phyloP scores from a whole-genome alignment of 768 basidiomycete genomes.

The Pulveroboletus sp. region DNA sequence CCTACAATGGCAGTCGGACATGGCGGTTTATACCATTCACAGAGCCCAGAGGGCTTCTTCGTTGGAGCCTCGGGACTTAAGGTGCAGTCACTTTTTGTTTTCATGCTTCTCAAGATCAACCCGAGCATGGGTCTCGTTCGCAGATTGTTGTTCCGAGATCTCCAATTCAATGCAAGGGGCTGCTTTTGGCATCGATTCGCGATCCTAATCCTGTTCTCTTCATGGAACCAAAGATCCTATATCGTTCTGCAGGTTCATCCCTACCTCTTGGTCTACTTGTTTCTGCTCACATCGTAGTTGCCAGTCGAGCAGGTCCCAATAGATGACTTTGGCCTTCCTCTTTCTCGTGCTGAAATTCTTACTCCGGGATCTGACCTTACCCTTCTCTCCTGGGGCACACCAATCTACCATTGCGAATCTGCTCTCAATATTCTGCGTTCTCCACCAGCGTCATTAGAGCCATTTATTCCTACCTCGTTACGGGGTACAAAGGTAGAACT shows the following conservation, averaged over 20 bases:
- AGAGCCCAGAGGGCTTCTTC: slow-evolving; percentile 94
- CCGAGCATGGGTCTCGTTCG: background rate
- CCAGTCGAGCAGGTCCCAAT: slow-evolving; percentile 89
- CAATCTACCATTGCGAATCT: slow-evolving; percentile 84
- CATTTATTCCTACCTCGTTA: slow-evolving; percentile 61
- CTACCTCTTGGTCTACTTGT: slow-evolving; percentile 22
- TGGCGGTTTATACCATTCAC: slow-evolving; percentile 91
- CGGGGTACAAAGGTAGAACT: slow-evolving; percentile 78
- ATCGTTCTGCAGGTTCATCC: slow-evolving; percentile 89
- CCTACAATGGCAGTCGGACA: slow-evolving; percentile 94
- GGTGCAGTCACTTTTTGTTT: slow-evolving; percentile 36
- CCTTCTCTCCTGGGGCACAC: slow-evolving; percentile 90
- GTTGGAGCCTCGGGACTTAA: slow-evolving; percentile 89
- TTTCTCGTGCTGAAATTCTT: slow-evolving; percentile 78
- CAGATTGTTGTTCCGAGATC: slow-evolving; percentile 89
- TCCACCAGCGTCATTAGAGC: slow-evolving; percentile 62
- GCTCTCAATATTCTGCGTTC: slow-evolving; percentile 71
- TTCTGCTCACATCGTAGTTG: slow-evolving; percentile 3
- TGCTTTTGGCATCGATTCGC: slow-evolving; percentile 81
- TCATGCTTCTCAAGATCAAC: background rate
- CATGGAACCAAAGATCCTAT: slow-evolving; percentile 93
- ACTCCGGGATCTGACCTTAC: slow-evolving; percentile 81
- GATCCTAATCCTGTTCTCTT: slow-evolving; percentile 94
- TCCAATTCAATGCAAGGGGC: slow-evolving; percentile 93
- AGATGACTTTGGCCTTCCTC: slow-evolving; percentile 82